phyloP scores from a whole-genome alignment of 2,329 filamentous ascomycete species.

The Aspergillus latus region DNA sequence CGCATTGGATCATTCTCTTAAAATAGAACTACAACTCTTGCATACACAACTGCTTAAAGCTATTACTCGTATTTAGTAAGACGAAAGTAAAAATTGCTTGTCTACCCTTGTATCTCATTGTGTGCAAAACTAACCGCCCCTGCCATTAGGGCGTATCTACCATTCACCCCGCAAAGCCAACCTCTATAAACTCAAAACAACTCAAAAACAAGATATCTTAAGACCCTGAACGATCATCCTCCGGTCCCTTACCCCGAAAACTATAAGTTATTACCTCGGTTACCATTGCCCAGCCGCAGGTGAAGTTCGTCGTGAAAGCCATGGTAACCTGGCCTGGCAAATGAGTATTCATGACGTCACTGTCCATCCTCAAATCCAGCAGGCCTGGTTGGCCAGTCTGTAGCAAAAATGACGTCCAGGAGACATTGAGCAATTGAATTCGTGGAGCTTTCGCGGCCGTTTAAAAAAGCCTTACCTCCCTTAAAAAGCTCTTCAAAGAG shows the following conservation, averaged over 20 bases:
- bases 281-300: not conserved
- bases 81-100: no score
- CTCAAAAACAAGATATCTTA: not conserved
- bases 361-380: not conserved
- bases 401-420: not conserved
- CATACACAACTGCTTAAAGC: no score
- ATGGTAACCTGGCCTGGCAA: not conserved
- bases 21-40: no score
- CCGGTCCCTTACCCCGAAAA: constrained; percentile 3
- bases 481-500: not conserved
- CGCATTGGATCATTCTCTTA: no score
- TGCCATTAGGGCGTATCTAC: not conserved
- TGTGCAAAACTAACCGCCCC: not conserved
- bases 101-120: no score
- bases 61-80: no score
- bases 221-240: not conserved
- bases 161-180: not conserved
- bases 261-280: not conserved
- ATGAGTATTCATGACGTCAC: constrained; percentile 18
- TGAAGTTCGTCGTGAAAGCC: not conserved
- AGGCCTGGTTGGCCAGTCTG: constrained; percentile 2
- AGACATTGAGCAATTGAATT: not conserved
- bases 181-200: not conserved
- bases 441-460: not conserved
- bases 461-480: not conserved